Base-by-base conservation (phyloP, 306 rosid species). In the Quercus cerris region DNA sequence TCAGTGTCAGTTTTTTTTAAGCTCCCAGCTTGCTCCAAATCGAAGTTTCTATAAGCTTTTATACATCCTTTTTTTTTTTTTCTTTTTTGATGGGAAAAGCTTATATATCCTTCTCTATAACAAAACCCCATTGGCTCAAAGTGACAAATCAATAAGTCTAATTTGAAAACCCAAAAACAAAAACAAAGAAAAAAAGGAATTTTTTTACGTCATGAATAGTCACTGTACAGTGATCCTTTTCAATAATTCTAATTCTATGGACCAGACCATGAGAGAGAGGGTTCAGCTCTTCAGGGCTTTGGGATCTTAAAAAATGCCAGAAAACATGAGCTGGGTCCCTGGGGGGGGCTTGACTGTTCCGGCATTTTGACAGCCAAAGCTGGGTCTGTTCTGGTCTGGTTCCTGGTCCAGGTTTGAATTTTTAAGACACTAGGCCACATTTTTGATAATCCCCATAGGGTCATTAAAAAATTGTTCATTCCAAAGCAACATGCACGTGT, bases 231-330 rank as follows among this genome's bases (percentile, higher is more conserved):
- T 10, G 2, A 5, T 14, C 20, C 7, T 28, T 2, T 28, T 14
- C 22, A 52, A 38, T 10, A 33, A 31, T 31, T 18, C 15, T 10
- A 33, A 31, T 31, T 18, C 5, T 6, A 18, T 27, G 38, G 62
- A 62, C 38, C 49, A 28, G 19, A 33, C 15, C 23, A 31, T 41
- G 12, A 38, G 44, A 8, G 46, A 41, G 77, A 28, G 51, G 23
- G 41, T 69, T 58, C 56, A 75, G 38, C 63, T 59, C 75, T 61
- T 79, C 58, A 75, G 78, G 82, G 61, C 77, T 22, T 79, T 78
- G 87, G 92, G 90, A 88, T 91, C 92, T 84, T 41, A 41, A 41
- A 81, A 83, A 83, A 81, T 64, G 56, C 74, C 88, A 82, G 86
- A 84, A 84, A 88, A 87, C 85, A 91, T 71, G 79, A 69, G 9